phyloP scores from a whole-genome alignment of 306 rosid genomes.

The Herpetospermum pedunculosum region DNA sequence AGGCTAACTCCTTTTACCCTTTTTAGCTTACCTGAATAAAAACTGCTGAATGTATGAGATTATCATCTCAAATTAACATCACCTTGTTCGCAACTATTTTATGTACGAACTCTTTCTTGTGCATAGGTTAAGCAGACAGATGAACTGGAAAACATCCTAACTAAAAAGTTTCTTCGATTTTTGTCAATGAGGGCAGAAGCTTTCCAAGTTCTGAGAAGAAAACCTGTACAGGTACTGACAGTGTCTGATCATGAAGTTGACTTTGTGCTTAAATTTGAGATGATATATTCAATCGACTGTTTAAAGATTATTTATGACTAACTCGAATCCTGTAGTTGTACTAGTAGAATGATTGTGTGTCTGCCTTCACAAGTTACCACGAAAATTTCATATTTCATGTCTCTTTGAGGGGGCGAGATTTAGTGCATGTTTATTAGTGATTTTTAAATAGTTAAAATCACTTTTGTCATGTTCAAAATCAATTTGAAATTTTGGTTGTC shows the following conservation, averaged over 20 bases:
- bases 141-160: constrained; percentile 93
- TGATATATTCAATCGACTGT: background rate
- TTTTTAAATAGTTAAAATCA: too few relatives aligned
- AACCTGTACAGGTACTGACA: constrained; percentile 72
- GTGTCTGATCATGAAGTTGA: background rate
- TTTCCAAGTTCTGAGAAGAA: constrained; percentile 89
- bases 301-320: background rate
- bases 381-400: background rate
- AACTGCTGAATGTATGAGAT: background rate
- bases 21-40: background rate
- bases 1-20: background rate
- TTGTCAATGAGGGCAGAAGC: constrained; percentile 98
- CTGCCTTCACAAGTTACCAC: background rate
- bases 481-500: too few relatives aligned
- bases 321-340: background rate
- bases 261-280: background rate
- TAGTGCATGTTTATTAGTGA: too few relatives aligned
- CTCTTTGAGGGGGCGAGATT: background rate
- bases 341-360: background rate
- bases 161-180: constrained; percentile 92
- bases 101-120: constrained; percentile 15
- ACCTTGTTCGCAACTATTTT: constrained; percentile 2
- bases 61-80: background rate
- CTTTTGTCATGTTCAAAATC: too few relatives aligned
- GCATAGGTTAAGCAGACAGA: constrained; percentile 87